Conservation (phyloP, 805 yeast species). For the Starmerella geochares region DNA sequence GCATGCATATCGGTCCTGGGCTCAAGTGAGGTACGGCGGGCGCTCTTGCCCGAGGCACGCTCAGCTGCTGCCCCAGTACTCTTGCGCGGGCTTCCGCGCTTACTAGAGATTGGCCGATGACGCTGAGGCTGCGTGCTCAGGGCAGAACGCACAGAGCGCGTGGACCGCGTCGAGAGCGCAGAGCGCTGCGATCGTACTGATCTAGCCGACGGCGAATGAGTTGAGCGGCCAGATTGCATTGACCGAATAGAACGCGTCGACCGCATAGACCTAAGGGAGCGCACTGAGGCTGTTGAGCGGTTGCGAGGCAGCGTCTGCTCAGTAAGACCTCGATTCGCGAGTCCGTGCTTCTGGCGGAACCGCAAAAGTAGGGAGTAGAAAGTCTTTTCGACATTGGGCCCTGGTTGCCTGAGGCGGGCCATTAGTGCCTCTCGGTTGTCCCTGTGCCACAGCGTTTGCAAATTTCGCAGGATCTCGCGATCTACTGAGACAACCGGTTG, state of each 20-base stretch:
- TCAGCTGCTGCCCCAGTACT: background rate
- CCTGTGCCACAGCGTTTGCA: constrained; percentile 75
- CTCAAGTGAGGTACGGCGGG: constrained; percentile 1
- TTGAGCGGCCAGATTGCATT: constrained; percentile 21
- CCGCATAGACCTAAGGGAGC: constrained; percentile 10
- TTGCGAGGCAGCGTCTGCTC: constrained; percentile 13
- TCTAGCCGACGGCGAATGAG: constrained; percentile 14
- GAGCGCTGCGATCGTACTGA: constrained; percentile 20
- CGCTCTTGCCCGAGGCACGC: background rate
- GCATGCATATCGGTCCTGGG: constrained; percentile 8
- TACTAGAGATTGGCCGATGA: background rate
- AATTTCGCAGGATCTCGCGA: constrained; percentile 59
- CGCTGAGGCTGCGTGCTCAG: constrained; percentile 9
- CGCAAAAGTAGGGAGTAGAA: constrained; percentile 65
- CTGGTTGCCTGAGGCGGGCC: constrained; percentile 43
- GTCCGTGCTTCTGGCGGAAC: constrained; percentile 57
- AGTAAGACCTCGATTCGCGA: constrained; percentile 8
- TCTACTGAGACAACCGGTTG: constrained; percentile 49
- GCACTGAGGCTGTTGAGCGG: constrained; percentile 18
- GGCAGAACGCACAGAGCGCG: constrained; percentile 14
- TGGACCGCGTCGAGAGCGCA: constrained; percentile 12
- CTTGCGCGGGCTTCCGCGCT: constrained; percentile 6
- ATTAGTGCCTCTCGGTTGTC: constrained; percentile 47
- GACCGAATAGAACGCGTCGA: constrained; percentile 19
- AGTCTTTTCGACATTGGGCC: constrained; percentile 65